Evolutionary conservation across 371 early-diverging fungal species (phyloP), one percentile per base, ranked within the genome.

Genomic region (Circinella minor): DNA sequence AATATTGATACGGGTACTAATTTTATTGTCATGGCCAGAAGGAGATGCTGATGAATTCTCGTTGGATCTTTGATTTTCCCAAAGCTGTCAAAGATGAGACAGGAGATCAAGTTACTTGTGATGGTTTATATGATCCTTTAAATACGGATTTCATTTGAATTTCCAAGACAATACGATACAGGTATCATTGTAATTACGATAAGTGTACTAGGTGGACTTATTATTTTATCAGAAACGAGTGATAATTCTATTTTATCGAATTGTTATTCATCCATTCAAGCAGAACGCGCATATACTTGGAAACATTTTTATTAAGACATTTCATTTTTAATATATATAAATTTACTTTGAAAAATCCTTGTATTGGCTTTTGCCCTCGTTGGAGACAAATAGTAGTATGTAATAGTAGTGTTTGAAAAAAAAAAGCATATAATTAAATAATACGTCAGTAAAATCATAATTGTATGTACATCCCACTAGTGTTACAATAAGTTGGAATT

Each of bases 311-410:
- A 39, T 39, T 69, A 11, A 38, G 55, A 17, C 55, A 48, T 10
- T 54, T 63, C n/a, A n/a, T n/a, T 49, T 9, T 69, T 14, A 69
- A 38, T 27, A 55, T 69, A 5, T 69, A 62, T 34, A 63, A 69
- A 15, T 69, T 69, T 55, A 63, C 55, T 20, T 11, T 11, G 1
- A 20, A 38, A 14, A 37, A 69, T 34, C 51, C 51, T 13, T 0
- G 69, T 27, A 48, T 65, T n/a, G 54, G 65, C 4, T 65, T 65
- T 65, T 51, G 36, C 65, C 6, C 54, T 48, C 13, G 36, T 36
- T 13, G 14, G 36, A 36, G 54, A 36, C 15, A 1, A 47, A 47
- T 15, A 47, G 11, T 47, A 43, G 3, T 3, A 43, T 43, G 3
- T 43, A 43, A 1, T 43, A n/a, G n/a, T n/a, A n/a, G n/a, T n/a